phyloP scores from a whole-genome alignment of 345 rosid genomes.

The Microcos paniculata region DNA sequence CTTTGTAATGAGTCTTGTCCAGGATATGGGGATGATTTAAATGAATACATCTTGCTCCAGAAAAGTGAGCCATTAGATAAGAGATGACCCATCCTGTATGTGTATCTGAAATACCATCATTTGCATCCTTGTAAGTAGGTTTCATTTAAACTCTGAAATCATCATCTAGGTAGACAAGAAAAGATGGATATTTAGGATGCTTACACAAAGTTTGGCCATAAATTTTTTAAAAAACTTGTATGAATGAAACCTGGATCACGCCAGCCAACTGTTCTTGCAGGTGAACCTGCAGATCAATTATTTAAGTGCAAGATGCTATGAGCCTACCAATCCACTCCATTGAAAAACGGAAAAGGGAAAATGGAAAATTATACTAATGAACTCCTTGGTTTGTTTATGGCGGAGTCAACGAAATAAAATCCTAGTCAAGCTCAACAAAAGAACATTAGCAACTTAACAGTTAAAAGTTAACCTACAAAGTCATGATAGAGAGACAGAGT shows the following conservation, averaged over 20 bases:
- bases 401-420: neutral
- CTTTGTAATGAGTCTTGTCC: constrained; percentile 89
- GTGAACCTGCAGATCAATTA: constrained; percentile 44
- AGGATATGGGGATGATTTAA: constrained; percentile 78
- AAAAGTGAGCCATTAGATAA: constrained; percentile 37
- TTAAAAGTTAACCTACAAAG: neutral
- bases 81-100: constrained; percentile 64
- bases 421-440: neutral
- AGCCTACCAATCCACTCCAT: neutral
- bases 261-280: constrained; percentile 85
- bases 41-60: constrained; percentile 70
- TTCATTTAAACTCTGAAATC: neutral
- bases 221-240: constrained; percentile 66
- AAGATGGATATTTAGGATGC: constrained; percentile 8
- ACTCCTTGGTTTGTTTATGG: constrained; percentile 1
- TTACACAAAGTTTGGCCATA: constrained; percentile 65
- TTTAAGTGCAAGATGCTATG: constrained; percentile 2
- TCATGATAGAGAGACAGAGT: neutral
- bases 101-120: constrained; percentile 44
- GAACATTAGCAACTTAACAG: neutral
- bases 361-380: neutral
- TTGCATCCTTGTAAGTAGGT: neutral
- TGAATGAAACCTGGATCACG: constrained; percentile 86
- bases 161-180: neutral
- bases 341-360: neutral